Evolutionary conservation across 1,139 yeast genomes (phyloP).

Genomic region (Taphrina confusa): DNA sequence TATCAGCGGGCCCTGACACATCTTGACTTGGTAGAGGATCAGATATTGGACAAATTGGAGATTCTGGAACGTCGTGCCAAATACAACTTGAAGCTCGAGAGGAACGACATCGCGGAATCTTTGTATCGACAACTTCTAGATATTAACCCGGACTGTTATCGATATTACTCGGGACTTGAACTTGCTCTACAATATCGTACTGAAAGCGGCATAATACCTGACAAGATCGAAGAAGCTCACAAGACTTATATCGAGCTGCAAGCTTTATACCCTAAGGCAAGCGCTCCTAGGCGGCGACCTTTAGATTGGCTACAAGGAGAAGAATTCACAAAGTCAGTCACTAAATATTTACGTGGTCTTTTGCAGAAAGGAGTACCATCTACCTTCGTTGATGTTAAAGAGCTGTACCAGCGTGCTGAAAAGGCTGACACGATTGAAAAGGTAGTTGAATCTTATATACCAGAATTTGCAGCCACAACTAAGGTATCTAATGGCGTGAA

Average conservation of each 20-base stretch:
- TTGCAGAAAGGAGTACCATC: slow-evolving; percentile 86
- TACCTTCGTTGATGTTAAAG: slow-evolving; percentile 80
- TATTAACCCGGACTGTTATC: slow-evolving; percentile 79
- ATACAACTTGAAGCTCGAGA: slow-evolving; percentile 54
- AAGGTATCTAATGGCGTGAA: neutral
- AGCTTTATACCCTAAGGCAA: slow-evolving; percentile 61
- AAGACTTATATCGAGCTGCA: slow-evolving; percentile 64
- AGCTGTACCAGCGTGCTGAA: slow-evolving; percentile 60
- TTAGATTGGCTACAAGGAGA: slow-evolving; percentile 48
- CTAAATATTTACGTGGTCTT: slow-evolving; percentile 59
- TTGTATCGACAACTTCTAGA: slow-evolving; percentile 70
- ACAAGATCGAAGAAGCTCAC: slow-evolving; percentile 31
- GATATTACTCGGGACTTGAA: slow-evolving; percentile 69
- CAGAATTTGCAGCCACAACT: slow-evolving; percentile 17
- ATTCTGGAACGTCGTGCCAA: slow-evolving; percentile 65
- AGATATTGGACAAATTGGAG: slow-evolving; percentile 59
- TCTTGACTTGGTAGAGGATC: slow-evolving; percentile 55
- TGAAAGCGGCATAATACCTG: slow-evolving; percentile 44
- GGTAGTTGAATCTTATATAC: slow-evolving; percentile 45
- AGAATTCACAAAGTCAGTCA: slow-evolving; percentile 52
- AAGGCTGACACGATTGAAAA: slow-evolving; percentile 53
- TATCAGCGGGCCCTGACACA: slow-evolving; percentile 63
- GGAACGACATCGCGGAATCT: slow-evolving; percentile 62
- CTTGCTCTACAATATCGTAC: slow-evolving; percentile 52
- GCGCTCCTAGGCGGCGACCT: slow-evolving; percentile 23